phyloP scores from a whole-genome alignment of 2,329 filamentous ascomycete genomes.

The Xylaria multiplex region DNA sequence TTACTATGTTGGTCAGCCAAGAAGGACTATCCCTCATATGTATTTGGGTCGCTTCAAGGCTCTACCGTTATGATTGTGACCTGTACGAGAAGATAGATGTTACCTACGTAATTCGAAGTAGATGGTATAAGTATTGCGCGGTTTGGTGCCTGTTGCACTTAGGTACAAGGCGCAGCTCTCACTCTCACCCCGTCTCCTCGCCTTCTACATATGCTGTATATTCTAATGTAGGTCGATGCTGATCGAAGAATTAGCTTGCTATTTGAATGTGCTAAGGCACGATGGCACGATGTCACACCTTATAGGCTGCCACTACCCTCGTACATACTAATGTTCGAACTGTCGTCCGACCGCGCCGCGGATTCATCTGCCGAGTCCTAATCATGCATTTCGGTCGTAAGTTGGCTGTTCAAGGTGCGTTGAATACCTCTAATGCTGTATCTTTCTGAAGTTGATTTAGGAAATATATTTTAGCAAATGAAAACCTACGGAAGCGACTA shows the following conservation, averaged over 20 bases:
- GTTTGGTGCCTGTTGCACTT: too few species aligned
- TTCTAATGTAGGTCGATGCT: background rate
- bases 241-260: background rate
- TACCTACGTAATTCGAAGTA: too few species aligned
- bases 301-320: background rate
- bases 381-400: background rate
- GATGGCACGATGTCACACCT: background rate
- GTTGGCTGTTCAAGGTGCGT: too few species aligned
- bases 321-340: background rate
- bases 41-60: too few species aligned
- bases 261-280: background rate
- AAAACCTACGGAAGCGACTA: background rate
- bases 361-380: background rate
- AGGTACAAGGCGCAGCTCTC: too few species aligned
- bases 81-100: too few species aligned
- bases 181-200: too few species aligned
- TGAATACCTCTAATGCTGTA: background rate
- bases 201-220: too few species aligned
- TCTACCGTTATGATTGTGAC: too few species aligned
- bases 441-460: background rate
- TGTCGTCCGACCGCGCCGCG: background rate
- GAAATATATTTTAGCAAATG: background rate
- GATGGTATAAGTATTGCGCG: too few species aligned
- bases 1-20: too few species aligned
- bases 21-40: too few species aligned